Percentiles rank a stretch among this genome's conserved stretches.
These are phyloP conservation scores for Talaromyces sp. DNA, from an alignment of 2,329 filamentous ascomycete species.

Conservation along the genomic window DNA sequence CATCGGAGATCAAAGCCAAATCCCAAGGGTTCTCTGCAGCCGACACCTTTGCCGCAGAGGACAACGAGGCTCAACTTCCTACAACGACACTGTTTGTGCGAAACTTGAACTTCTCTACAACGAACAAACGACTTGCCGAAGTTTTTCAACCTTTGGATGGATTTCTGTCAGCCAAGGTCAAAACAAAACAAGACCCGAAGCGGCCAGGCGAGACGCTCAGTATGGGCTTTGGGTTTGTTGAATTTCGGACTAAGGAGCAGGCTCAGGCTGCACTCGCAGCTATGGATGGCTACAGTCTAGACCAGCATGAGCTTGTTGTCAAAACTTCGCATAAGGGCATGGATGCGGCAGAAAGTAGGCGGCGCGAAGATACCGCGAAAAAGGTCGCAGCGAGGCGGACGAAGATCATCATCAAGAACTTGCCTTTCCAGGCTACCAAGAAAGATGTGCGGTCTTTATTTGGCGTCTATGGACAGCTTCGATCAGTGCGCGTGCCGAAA, in stretches of 20 bases:
- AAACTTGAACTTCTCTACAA: slow-evolving; percentile 90
- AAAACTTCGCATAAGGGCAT: slow-evolving; percentile 80
- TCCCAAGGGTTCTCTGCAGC: slow-evolving; percentile 37
- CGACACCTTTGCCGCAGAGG: slow-evolving; percentile 38
- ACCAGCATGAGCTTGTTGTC: slow-evolving; percentile 77
- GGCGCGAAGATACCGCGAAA: slow-evolving; percentile 75
- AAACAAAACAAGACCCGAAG: slow-evolving; percentile 91
- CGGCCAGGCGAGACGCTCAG: slow-evolving; percentile 79
- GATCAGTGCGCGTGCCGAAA: slow-evolving; percentile 87
- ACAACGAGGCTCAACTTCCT: slow-evolving; percentile 40
- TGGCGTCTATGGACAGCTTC: slow-evolving; percentile 83
- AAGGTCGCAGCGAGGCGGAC: slow-evolving; percentile 70
- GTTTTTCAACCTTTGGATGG: slow-evolving; percentile 77
- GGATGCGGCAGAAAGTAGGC: slow-evolving; percentile 81
- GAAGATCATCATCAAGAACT: slow-evolving; percentile 96
- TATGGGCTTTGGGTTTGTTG: slow-evolving; percentile 95
- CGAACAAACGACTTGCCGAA: slow-evolving; percentile 66
- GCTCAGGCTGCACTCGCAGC: slow-evolving; percentile 72
- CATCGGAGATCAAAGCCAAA: slow-evolving; percentile 25
- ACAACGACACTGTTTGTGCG: slow-evolving; percentile 85
- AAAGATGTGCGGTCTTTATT: slow-evolving; percentile 85
- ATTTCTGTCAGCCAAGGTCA: slow-evolving; percentile 82
- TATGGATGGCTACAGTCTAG: slow-evolving; percentile 88
- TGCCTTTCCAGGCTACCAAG: slow-evolving; percentile 92
- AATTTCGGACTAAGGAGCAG: slow-evolving; percentile 72